Evolutionary conservation across 1,139 yeast genomes (phyloP).

Genomic region (Arxiozyma telluris): DNA sequence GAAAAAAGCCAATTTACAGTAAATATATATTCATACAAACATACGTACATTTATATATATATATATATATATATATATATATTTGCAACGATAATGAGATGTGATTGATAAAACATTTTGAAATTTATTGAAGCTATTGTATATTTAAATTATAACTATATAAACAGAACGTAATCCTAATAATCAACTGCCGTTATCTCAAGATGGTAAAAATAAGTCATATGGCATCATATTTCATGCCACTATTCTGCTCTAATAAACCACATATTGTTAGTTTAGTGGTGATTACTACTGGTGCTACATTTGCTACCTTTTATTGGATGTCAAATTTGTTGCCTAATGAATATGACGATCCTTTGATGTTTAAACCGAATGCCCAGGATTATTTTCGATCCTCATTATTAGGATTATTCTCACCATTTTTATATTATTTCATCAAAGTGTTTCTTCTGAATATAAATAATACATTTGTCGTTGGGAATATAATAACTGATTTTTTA

Average conservation of each 20-base stretch:
- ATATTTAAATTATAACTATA: too few relatives aligned
- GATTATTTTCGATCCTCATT: slow-evolving; percentile 30
- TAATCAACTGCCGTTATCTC: neutral
- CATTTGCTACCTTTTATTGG: slow-evolving; percentile 16
- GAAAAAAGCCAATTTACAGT: neutral
- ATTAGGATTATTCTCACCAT: slow-evolving; percentile 30
- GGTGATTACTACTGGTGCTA: slow-evolving; percentile 7
- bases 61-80: too few relatives aligned
- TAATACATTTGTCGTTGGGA: slow-evolving; percentile 14
- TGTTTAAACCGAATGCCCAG: slow-evolving; percentile 31
- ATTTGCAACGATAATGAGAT: neutral
- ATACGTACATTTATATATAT: too few relatives aligned
- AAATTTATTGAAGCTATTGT: neutral
- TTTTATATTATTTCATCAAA: slow-evolving; percentile 24
- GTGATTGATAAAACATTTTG: neutral
- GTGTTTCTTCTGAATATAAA: slow-evolving; percentile 21
- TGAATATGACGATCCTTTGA: slow-evolving; percentile 22
- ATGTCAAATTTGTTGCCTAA: slow-evolving; percentile 19
- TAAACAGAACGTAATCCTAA: neutral
- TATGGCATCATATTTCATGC: slow-evolving; percentile 29
- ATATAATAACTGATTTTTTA: slow-evolving; percentile 25
- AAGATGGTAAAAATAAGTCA: slow-evolving; percentile 29
- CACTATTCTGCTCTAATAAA: slow-evolving; percentile 27
- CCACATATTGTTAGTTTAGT: slow-evolving; percentile 19
- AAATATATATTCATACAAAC: too few relatives aligned